phyloP scores from a whole-genome alignment of 1,139 yeast genomes.

The Casaregolazyma suthepensis region DNA sequence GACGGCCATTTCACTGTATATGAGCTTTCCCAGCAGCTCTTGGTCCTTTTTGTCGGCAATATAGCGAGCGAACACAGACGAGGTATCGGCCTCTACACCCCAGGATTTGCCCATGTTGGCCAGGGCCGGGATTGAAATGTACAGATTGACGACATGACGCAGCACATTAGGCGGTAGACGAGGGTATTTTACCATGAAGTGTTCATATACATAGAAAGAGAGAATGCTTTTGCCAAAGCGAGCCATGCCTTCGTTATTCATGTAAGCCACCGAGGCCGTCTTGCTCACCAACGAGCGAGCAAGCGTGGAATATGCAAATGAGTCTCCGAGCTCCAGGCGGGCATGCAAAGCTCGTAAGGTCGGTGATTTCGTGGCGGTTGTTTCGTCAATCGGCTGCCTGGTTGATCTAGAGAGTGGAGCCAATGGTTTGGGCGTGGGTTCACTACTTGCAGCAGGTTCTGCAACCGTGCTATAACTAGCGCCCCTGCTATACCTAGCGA shows the following conservation, averaged over 20 bases:
- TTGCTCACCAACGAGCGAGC: slow-evolving; percentile 72
- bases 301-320: slow-evolving; percentile 57
- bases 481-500: neutral
- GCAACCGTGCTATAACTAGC: neutral
- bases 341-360: slow-evolving; percentile 73
- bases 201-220: slow-evolving; percentile 69
- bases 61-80: slow-evolving; percentile 55
- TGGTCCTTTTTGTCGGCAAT: slow-evolving; percentile 64
- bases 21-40: slow-evolving; percentile 31
- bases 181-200: slow-evolving; percentile 72
- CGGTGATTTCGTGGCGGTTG: slow-evolving; percentile 53
- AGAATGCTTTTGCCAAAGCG: slow-evolving; percentile 74
- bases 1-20: slow-evolving; percentile 25
- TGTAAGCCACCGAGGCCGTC: slow-evolving; percentile 40
- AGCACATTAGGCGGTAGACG: slow-evolving; percentile 79
- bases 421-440: neutral
- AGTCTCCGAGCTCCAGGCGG: slow-evolving; percentile 45
- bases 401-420: neutral
- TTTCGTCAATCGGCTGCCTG: slow-evolving; percentile 28
- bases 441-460: neutral
- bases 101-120: slow-evolving; percentile 60
- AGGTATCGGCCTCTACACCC: slow-evolving; percentile 81
- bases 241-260: slow-evolving; percentile 74
- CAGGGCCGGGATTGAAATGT: slow-evolving; percentile 60
- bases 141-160: slow-evolving; percentile 66